Base-by-base conservation (phyloP, 1,284 basidiomycete genomes). In the Pseudozyma pruni region DNA sequence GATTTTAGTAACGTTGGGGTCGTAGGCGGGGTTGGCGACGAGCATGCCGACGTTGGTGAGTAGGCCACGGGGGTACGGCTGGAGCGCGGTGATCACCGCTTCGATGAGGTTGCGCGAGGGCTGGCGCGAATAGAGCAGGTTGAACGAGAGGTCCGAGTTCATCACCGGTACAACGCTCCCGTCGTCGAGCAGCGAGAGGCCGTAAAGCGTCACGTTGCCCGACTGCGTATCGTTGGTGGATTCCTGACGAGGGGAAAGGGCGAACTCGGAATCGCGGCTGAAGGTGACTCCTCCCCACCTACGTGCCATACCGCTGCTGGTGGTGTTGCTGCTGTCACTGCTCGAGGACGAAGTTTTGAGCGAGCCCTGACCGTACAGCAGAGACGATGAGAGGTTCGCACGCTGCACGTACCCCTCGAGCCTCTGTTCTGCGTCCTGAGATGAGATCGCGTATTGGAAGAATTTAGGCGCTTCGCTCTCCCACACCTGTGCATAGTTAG, bases 21-120 rank as follows among this genome's bases (percentile, higher is more conserved):
- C 84, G 70, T 85, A 85, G 0, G 85, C 85, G 0, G 85, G 83
- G 70, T 85, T 85, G 27, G 85, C 81, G 17, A 85, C 83, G 4
- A 86, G 80, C 84, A 85, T 85, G 1, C 84, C 84, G 35, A 85
- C 77, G 50, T 84, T 83, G 37, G 84, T 85, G n/a, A 85, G 69
- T 9, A 85, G 72, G 2, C 84, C 84, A 81, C 41, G 34, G 0
- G 85, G 85, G 74, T 85, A 86, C 8, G 85, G 83, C 67, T 84
- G 83, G 32, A 86, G 72, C 1, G 84, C 83, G 31, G 84, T 76
- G 13, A 85, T 76, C 6, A 82, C 81, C 5, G 83, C 83, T 57
- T 83, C 75, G 35, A 86, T 62, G 35, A 83, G 71, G 4, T 25
- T 51, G 8, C 78, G 57, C 8, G 83, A 75, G 1, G 85, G 80